Evolutionary conservation across 306 rosid species (phyloP), one percentile per base, ranked within the genome.

Genomic region (Lathyrus tuberosus): DNA sequence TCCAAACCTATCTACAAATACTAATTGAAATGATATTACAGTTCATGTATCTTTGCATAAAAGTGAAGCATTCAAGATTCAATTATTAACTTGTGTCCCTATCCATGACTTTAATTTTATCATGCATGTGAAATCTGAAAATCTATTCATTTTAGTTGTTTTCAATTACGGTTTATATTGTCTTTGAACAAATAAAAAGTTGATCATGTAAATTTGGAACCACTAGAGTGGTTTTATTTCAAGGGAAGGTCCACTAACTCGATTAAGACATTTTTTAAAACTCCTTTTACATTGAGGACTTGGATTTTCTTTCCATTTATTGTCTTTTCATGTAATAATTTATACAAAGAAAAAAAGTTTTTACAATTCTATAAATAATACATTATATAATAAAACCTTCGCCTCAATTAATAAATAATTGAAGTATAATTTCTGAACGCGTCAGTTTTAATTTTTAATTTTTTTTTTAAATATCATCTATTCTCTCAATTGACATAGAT

Each of bases 211-310:
- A 43, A 9, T 5, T 54, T 77, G 52, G 18, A 49, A 20, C 51
- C 47, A 66, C 69, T 76, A 43, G 75, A 43, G 43, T 80, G 20
- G 80, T 71, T 80, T 80, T 71, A 43, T 58, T 18, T 80, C 79
- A 70, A 10, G 33, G 49, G 56, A 79, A 69, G 75, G 83, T 41
- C 80, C 80, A 70, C 70, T 30, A 70, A 58, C 57, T 69, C 24
- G 80, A 76, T 67, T 65, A 64, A 80, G 73, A 70, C 76, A 69
- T 4, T 58, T 5, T 70, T 70, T 63, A 63, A 64, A 77, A 76
- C 81, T 28, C 54, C 81, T 70, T 70, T 77, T 54, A 12, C 26
- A 70, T 70, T 42, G 51, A 49, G 53, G 11, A 62, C 33, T 42
- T 18, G 30, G 38, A 75, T 14, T 58, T 63, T 44, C 67, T 76